Conservation (phyloP, 352 stramenopile species). For the Globisporangium rhizosaccharum region DNA sequence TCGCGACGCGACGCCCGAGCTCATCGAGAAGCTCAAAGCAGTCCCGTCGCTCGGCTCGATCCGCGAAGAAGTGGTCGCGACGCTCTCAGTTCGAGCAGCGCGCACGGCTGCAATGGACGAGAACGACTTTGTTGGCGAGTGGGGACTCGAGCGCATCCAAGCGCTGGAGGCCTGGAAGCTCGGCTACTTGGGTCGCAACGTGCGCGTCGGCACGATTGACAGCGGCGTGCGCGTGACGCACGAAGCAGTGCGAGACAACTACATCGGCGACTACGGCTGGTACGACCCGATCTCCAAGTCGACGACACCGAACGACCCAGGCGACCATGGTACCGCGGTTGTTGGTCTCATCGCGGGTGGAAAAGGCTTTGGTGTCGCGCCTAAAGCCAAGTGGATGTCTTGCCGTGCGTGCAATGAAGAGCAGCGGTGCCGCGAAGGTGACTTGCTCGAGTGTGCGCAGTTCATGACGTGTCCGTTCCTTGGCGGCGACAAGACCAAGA, state of each 20-base stretch:
- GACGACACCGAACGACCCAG: constrained; percentile 23
- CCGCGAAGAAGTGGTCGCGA: constrained; percentile 18
- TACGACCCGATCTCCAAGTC: constrained; percentile 34
- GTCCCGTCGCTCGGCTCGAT: constrained; percentile 26
- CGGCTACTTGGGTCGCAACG: constrained; percentile 25
- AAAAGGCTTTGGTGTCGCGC: constrained; percentile 29
- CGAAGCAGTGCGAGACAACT: constrained; percentile 25
- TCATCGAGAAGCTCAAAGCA: constrained; percentile 27
- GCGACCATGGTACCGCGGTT: constrained; percentile 31
- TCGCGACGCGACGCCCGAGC: constrained; percentile 22
- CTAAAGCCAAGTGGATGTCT: constrained; percentile 31
- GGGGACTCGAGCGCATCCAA: constrained; percentile 34
- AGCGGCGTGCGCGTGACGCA: constrained; percentile 36
- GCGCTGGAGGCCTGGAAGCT: constrained; percentile 32
- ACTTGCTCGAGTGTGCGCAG: constrained; percentile 37
- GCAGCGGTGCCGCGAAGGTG: constrained; percentile 24
- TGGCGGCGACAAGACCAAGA: constrained; percentile 15
- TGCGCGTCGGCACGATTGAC: constrained; percentile 45
- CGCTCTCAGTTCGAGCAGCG: constrained; percentile 12
- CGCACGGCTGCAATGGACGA: constrained; percentile 11
- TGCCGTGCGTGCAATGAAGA: constrained; percentile 32
- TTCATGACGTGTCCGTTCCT: constrained; percentile 38
- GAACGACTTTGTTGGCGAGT: constrained; percentile 22
- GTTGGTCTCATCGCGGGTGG: constrained; percentile 28
- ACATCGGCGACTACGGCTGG: constrained; percentile 37